Conservation (phyloP, 164 flowering plant species). For the Kingdonia uniflora region DNA sequence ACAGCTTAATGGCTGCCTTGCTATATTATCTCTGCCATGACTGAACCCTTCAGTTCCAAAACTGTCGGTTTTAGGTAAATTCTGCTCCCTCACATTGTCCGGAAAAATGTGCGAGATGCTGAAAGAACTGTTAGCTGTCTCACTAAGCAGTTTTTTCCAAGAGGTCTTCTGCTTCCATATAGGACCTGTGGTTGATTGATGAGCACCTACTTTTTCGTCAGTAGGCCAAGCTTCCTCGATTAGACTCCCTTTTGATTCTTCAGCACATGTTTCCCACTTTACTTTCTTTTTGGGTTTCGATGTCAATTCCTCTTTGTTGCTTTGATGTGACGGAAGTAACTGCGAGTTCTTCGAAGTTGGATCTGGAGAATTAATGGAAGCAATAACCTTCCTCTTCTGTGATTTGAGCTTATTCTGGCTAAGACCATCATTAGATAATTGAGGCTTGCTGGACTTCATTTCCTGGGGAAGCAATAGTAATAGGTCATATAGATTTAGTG, state of each 20-base stretch:
- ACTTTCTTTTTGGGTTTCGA: constrained; percentile 13
- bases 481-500: not conserved
- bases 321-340: constrained; percentile 11
- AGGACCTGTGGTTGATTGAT: constrained; percentile 22
- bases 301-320: constrained; percentile 10
- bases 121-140: constrained; percentile 31
- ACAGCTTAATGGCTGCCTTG: not conserved
- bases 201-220: constrained; percentile 1
- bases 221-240: constrained; percentile 16
- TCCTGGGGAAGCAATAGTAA: constrained; percentile 13
- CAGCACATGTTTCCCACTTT: constrained; percentile 4
- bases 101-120: constrained; percentile 52
- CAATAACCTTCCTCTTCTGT: constrained; percentile 15
- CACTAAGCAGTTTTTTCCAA: constrained; percentile 55
- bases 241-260: constrained; percentile 7
- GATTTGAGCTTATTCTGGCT: constrained; percentile 7
- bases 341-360: constrained; percentile 21
- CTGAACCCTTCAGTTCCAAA: constrained; percentile 3
- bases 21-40: constrained; percentile 2
- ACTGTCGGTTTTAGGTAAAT: constrained; percentile 5
- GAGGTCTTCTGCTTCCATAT: constrained; percentile 50
- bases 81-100: constrained; percentile 15
- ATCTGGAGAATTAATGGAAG: constrained; percentile 1
- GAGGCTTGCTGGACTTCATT: constrained; percentile 5
- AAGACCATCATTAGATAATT: constrained; percentile 7